Percentiles rank a stretch among this genome's conserved stretches.
Evolutionary conservation across 2,329 filamentous ascomycete genomes (phyloP).

Genomic region (Colletotrichum horii): DNA sequence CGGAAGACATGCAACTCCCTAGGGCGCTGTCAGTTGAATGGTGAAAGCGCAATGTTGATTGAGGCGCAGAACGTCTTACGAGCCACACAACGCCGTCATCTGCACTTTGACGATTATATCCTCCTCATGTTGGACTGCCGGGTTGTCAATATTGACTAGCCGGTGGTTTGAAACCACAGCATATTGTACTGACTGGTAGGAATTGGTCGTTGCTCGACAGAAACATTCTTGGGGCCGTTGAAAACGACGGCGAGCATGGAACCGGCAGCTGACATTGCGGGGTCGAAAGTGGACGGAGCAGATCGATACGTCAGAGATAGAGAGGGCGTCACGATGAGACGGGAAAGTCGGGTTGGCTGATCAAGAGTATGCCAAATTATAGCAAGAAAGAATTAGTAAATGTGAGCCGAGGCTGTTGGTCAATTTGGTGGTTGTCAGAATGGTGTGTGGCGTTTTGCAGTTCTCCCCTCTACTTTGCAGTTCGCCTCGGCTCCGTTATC

Average conservation of each 20-base stretch:
- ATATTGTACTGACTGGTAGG: slow-evolving; percentile 59
- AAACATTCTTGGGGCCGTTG: slow-evolving; percentile 77
- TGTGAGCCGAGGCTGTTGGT: neutral
- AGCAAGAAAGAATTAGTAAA: neutral
- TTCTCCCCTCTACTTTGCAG: neutral
- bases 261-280: slow-evolving; percentile 1
- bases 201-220: slow-evolving; percentile 79
- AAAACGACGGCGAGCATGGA: slow-evolving; percentile 92
- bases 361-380: neutral
- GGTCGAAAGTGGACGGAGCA: neutral
- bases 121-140: slow-evolving; percentile 65
- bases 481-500: neutral
- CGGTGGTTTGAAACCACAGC: neutral
- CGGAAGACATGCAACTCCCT: slow-evolving; percentile 89
- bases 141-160: neutral
- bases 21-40: slow-evolving; percentile 5
- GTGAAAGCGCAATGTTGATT: neutral
- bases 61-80: slow-evolving; percentile 55
- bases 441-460: neutral
- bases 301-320: neutral
- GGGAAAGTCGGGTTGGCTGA: neutral
- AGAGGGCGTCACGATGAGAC: neutral
- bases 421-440: neutral
- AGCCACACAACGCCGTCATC: slow-evolving; percentile 86
- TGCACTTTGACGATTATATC: slow-evolving; percentile 86